Evolutionary conservation across 129 eudicot species (phyloP).

Genomic region (Centaurea solstitialis): DNA sequence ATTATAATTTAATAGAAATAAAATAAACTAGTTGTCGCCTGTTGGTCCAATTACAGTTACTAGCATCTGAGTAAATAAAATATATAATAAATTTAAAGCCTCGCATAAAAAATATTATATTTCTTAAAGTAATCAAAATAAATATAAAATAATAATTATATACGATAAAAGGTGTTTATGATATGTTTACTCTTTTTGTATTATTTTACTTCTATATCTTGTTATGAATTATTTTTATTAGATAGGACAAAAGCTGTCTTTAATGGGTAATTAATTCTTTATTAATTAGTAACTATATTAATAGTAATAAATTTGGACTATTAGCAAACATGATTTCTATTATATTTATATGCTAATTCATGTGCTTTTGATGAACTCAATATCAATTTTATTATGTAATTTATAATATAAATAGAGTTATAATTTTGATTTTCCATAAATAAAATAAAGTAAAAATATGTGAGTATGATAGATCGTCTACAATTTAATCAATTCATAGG

Average conservation of each 20-base stretch:
- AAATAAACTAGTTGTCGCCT: not conserved
- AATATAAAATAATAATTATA: not conserved
- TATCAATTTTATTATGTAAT: not conserved
- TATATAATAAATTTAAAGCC: not conserved
- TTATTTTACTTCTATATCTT: not conserved
- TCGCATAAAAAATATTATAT: not conserved
- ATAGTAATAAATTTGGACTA: not conserved
- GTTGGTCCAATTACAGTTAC: not conserved
- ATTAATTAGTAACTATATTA: not conserved
- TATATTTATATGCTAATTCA: not conserved
- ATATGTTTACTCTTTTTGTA: not conserved
- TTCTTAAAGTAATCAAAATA: not conserved
- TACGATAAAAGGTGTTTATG: not conserved
- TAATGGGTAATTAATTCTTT: not conserved
- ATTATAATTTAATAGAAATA: not conserved
- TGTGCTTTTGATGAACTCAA: not conserved
- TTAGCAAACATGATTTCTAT: not conserved
- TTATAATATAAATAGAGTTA: not conserved
- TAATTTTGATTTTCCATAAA: not conserved
- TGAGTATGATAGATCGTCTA: not conserved
- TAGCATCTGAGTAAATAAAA: not conserved
- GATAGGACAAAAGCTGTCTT: not conserved
- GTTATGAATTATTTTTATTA: not conserved
- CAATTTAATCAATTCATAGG: not conserved
- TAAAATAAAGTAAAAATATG: not conserved